Evolutionary conservation across 305 asterid genomes (phyloP), one percentile per base, ranked within the genome.

Genomic region (Solanum hybrid): DNA sequence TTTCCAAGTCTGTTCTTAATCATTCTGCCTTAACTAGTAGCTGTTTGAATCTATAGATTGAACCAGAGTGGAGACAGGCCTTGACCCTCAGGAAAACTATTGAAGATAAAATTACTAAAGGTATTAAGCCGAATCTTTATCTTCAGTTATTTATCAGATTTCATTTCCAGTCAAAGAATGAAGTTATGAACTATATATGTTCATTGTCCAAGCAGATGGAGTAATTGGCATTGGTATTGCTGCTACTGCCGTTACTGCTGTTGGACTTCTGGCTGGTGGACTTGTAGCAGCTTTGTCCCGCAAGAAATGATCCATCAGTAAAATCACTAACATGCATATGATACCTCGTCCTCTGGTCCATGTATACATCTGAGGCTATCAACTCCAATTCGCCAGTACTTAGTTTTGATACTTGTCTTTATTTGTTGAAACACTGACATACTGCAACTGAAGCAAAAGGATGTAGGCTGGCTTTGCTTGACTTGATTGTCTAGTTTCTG

Each of bases 21-120:
- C 22, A 29, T 71, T 37, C 71, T 83, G 67, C 77, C 79, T 84
- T 57, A 64, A 88, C 79, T 6, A 22, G 12, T 87, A 61, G 71
- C 40, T 76, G 88, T 78, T 87, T 85, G 20, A 75, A 87, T 86
- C 88, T 89, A 87, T 93, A 97, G 99, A 92, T 94, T 89, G 97
- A 93, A 76, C 99, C 99, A 22, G 98, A 95, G 86, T 97, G 98
- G 98, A 95, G 99, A 92, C 99, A 97, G 93, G 99, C 99, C 26
- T 91, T 90, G 93, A 90, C 94, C 85, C 99, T 97, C 40, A 94
- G 94, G 96, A 95, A 96, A 92, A 92, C 99, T 42, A 91, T 97
- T 89, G 98, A 97, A 92, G 99, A 96, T 39, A 95, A 94, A 93
- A 94, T 96, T 88, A 97, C 93, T 20, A 96, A 96, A 93, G 99